These are phyloP conservation scores for Discostella stelligeroides DNA, from an alignment of 108 stramenopile species.

Conservation along the genomic window DNA sequence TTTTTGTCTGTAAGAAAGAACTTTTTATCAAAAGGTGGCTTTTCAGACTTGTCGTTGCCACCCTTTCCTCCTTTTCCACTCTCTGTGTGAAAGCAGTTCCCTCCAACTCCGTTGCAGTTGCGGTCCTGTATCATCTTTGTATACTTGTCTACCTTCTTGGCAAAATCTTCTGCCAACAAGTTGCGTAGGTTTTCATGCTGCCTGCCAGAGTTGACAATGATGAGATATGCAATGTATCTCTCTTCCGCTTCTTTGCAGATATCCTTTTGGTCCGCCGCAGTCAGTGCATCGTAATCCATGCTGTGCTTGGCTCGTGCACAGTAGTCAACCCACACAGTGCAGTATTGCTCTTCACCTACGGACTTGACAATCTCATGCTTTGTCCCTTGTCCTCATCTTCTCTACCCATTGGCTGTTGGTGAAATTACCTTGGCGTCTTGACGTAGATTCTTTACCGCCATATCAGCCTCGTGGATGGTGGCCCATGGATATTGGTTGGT, in stretches of 20 bases:
- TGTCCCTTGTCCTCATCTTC: neutral
- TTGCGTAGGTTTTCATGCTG: neutral
- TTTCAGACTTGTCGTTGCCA: neutral
- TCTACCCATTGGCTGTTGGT: too few species aligned
- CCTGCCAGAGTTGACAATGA: neutral
- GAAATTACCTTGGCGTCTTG: constrained; percentile 1
- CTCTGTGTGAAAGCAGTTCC: constrained; percentile 22
- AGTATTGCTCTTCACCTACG: neutral
- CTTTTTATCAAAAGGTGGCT: neutral
- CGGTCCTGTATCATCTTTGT: too few species aligned
- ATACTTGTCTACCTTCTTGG: neutral
- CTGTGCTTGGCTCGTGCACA: neutral
- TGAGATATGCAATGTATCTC: neutral
- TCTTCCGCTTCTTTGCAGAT: too few species aligned
- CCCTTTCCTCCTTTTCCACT: constrained; percentile 13
- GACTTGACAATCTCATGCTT: neutral
- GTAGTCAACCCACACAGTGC: neutral
- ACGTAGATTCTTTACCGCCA: neutral
- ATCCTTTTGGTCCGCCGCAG: too few species aligned
- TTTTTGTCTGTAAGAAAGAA: constrained; percentile 1
- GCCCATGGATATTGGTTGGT: neutral
- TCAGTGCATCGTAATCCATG: neutral
- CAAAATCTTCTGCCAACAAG: neutral
- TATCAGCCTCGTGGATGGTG: neutral
- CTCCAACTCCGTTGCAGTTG: neutral